Conservation (phyloP, 2,329 filamentous ascomycete genomes). For the Knoxdaviesia proteae region DNA sequence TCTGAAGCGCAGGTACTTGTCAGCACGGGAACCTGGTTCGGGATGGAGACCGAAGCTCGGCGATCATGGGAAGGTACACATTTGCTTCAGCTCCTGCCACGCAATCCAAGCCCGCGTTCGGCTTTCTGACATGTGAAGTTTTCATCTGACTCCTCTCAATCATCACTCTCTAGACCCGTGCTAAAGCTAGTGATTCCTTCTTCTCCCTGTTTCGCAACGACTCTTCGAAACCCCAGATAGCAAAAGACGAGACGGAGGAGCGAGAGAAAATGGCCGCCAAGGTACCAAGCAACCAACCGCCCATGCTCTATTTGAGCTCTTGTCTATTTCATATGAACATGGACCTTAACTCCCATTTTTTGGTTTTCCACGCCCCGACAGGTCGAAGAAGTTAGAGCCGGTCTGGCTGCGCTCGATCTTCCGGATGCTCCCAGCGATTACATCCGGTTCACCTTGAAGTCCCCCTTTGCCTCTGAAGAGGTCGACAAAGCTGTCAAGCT, state of each 20-base stretch:
- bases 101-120: too few species aligned
- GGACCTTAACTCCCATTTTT: neutral
- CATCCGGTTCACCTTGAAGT: conserved; percentile 32
- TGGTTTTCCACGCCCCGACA: conserved; percentile 3
- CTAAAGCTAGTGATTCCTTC: conserved; percentile 34
- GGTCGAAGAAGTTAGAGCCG: conserved; percentile 14
- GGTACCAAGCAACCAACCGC: conserved; percentile 7
- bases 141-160: neutral
- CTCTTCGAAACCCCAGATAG: conserved; percentile 27
- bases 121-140: too few species aligned
- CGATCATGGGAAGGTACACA: too few species aligned
- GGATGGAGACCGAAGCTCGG: too few species aligned
- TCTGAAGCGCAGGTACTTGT: too few species aligned
- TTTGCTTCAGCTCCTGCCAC: too few species aligned
- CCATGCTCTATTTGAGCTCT: neutral
- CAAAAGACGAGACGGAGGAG: conserved; percentile 33
- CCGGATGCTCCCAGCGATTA: conserved; percentile 33
- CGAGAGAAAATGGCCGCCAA: conserved; percentile 25
- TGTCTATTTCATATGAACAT: neutral
- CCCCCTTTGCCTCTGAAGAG: conserved; percentile 46
- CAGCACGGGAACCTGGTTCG: too few species aligned
- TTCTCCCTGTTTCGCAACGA: conserved; percentile 31
- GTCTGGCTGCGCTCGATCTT: conserved; percentile 19
- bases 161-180: conserved; percentile 20
- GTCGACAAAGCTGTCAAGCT: conserved; percentile 56